Evolutionary conservation across 2,329 filamentous ascomycete species (phyloP), one percentile per base, ranked within the genome.

Genomic region (Magnaporthales sp.): DNA sequence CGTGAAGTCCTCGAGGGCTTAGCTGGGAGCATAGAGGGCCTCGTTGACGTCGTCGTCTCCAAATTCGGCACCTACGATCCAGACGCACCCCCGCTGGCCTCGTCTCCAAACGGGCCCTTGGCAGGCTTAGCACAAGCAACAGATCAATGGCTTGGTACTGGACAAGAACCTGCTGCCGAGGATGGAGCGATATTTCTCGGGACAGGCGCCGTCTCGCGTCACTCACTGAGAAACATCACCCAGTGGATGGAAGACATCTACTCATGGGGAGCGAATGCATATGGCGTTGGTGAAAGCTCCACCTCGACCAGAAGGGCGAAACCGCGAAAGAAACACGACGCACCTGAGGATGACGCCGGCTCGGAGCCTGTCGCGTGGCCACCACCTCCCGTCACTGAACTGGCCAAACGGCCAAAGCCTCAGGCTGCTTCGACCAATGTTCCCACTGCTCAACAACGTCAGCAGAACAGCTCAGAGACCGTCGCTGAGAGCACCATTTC

Each of bases 1-100:
- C 84, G 94, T 72, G 94, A 96, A 72, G 94, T 98, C 0, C 81
- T 99, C 1, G 94, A 98, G 76, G 92, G 92, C n/a, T 87, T 97
- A 69, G 87, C 92, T 1, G 84, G 83, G 10, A 84, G 91, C 66
- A 91, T 92, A 27, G 89, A 95, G 65, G 95, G 95, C 0, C 82
- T 99, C 54, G 85, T 96, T 6, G 95, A 99, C 77, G 77, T 98
- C 63, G 82, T 97, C 58, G 93, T 97, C 3, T 93, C 91, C 60
- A 89, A 91, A 71, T 98, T 96, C 75, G 94, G 92, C 19, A 72
- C 75, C 26, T 70, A 69, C 9, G 75, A 77, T 6, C 66, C 70
- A 9, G 70, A 67, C 0, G 8, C 31, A 11, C 29, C 58, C 1
- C 32, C 46, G 7, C 60, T 61, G 5, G 38, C n/a, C 4, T 27